These are phyloP conservation scores for Erigeron philadelphicus DNA, from an alignment of 140 eudicot genomes.

Conservation along the genomic window DNA sequence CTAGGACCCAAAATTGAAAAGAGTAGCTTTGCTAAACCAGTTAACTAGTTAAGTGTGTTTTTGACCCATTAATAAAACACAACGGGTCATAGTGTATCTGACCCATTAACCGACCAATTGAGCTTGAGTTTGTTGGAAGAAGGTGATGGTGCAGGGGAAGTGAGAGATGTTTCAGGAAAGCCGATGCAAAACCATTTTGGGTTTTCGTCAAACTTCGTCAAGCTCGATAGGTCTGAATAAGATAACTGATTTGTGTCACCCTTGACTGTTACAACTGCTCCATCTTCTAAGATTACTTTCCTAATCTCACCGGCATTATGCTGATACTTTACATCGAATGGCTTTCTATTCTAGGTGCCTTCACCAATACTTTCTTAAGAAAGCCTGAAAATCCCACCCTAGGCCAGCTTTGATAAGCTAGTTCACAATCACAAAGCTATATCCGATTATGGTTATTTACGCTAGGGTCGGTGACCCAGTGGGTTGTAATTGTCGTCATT, in stretches of 20 bases:
- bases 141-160: background rate
- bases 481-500: too few relatives aligned
- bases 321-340: too few relatives aligned
- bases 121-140: background rate
- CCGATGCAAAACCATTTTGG: background rate
- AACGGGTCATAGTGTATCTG: background rate
- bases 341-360: too few relatives aligned
- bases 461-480: too few relatives aligned
- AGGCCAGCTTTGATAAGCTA: too few relatives aligned
- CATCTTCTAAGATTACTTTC: conserved; percentile 2
- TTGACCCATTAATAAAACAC: background rate
- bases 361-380: too few relatives aligned
- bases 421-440: too few relatives aligned
- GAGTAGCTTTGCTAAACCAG: background rate
- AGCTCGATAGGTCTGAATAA: background rate
- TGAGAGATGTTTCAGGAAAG: background rate
- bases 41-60: too few relatives aligned
- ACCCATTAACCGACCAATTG: background rate
- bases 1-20: background rate
- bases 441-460: too few relatives aligned
- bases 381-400: too few relatives aligned
- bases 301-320: conserved; percentile 11
- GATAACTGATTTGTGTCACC: background rate
- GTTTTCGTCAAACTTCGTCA: background rate
- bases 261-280: background rate